A percentile compares a stretch with the other conserved stretches of the same genome.
These are phyloP conservation scores for Tetragonia tetragonoides DNA, from an alignment of 148 eudicot species.

Conservation along the genomic window DNA sequence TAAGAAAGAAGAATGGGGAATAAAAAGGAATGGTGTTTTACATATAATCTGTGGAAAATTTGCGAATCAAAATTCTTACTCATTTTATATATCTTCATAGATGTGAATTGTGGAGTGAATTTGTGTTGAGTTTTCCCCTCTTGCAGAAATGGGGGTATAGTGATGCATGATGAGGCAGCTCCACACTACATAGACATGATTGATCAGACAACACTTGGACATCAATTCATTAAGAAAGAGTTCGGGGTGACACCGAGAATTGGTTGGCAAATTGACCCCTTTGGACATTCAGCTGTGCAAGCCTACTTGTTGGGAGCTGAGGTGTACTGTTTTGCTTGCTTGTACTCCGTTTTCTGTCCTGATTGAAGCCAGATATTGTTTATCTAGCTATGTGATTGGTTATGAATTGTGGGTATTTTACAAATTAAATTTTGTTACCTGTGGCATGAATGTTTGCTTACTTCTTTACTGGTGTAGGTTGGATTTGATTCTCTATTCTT, in stretches of 20 bases:
- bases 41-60: no score
- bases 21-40: no score
- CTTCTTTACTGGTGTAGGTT: slow-evolving; percentile 51
- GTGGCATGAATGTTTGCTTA: slow-evolving; percentile 9
- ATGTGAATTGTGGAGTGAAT: neutral
- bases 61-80: no score
- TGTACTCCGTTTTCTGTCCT: neutral
- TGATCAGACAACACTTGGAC: slow-evolving; percentile 95
- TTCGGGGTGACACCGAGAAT: slow-evolving; percentile 90
- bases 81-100: no score
- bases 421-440: neutral
- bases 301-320: slow-evolving; percentile 97
- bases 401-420: neutral
- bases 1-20: no score
- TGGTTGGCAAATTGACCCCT: slow-evolving; percentile 99
- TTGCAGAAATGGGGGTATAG: slow-evolving; percentile 86
- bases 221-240: slow-evolving; percentile 62
- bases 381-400: neutral
- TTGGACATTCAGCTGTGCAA: slow-evolving; percentile 99
- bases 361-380: neutral
- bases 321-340: slow-evolving; percentile 34
- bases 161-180: slow-evolving; percentile 98
- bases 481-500: slow-evolving; percentile 95
- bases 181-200: slow-evolving; percentile 98
- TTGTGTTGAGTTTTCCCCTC: slow-evolving; percentile 4